Evolutionary conservation across 1,139 yeast species (phyloP).

Genomic region (Ashbya aceris): DNA sequence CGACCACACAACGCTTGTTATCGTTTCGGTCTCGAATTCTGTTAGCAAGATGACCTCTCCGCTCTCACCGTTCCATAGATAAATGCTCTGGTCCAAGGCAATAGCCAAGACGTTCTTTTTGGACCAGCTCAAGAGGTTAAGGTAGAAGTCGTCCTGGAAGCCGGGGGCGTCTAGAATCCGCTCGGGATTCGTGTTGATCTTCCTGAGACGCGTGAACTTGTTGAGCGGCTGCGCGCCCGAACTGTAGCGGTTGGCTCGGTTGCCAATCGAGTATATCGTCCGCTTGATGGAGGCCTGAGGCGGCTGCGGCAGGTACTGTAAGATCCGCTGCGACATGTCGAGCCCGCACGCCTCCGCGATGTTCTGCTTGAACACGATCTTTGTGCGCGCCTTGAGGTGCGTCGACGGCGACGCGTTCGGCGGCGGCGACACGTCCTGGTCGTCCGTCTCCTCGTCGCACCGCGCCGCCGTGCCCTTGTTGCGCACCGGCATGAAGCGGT

Average conservation of each 20-base stretch:
- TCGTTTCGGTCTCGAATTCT: conserved; percentile 34
- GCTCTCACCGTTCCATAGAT: conserved; percentile 85
- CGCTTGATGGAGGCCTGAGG: conserved; percentile 42
- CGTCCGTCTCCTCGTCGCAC: conserved; percentile 30
- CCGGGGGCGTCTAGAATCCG: conserved; percentile 96
- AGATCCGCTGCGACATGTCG: conserved; percentile 71
- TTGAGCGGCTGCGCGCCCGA: conserved; percentile 7
- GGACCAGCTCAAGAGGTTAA: conserved; percentile 86
- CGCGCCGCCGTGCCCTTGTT: conserved; percentile 30
- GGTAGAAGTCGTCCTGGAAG: conserved; percentile 81
- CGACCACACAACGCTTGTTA: conserved; percentile 83
- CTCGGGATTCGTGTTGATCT: conserved; percentile 82
- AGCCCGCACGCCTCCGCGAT: conserved; percentile 95
- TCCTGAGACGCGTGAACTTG: conserved; percentile 40
- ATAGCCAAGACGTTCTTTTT: conserved; percentile 74
- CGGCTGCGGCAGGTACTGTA: conserved; percentile 81
- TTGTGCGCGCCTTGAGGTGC: conserved; percentile 61
- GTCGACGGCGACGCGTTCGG: conserved; percentile 41
- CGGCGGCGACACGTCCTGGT: conserved; percentile 30
- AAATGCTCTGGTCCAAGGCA: conserved; percentile 76
- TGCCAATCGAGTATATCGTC: conserved; percentile 22
- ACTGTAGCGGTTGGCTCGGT: conserved; percentile 23
- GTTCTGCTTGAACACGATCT: conserved; percentile 65
- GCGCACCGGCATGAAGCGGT: conserved; percentile 47
- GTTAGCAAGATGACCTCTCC: conserved; percentile 70